Base-by-base conservation (phyloP, 441 rosid genomes). In the Codiaeum variegatum region DNA sequence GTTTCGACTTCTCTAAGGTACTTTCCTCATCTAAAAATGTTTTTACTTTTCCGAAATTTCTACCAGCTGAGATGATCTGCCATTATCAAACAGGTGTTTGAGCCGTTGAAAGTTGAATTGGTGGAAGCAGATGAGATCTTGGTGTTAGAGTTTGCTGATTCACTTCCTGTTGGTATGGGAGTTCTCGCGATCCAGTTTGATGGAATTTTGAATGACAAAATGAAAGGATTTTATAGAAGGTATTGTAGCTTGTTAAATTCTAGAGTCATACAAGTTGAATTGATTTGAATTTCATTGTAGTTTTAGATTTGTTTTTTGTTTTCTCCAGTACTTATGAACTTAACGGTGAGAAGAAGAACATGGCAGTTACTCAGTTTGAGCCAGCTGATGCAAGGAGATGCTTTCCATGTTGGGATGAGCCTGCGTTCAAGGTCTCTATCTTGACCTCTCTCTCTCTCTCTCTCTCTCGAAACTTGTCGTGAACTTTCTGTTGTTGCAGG, bases 341-440 rank as follows among this genome's bases (percentile, higher is more conserved):
- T 78, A 76, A 91, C 29, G 99, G 94, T 66, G 92, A 89, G 85
- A 91, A 88, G 88, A 95, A 85, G 90, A 95, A 92, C 59, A 91
- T 95, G 98, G 99, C 96, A 7, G 99, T 91, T 67, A 95, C 98
- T 1, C 98, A 95, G 81, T 95, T 95, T 79, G 99, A 92, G 82
- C 97, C 98, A 4, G 97, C 87, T 69, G 98, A 95, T 83, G 98
- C 98, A 40, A 86, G 99, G 82, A 84, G 89, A 76, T 95, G 97
- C 79, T 92, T 94, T 80, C 99, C 99, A 0, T 94, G 99, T 69
- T 92, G 99, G 99, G 99, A 94, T 73, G 97, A 94, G 81, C 99
- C 99, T 75, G 91, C 91, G 73, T 90, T 91, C 96, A 94, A 94
- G 97, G 98, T 92, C 44, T 75, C 54, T 55, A 64, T 7, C 18